Conservation (phyloP, 2,329 filamentous ascomycete genomes). For the Fusarium nanum region DNA sequence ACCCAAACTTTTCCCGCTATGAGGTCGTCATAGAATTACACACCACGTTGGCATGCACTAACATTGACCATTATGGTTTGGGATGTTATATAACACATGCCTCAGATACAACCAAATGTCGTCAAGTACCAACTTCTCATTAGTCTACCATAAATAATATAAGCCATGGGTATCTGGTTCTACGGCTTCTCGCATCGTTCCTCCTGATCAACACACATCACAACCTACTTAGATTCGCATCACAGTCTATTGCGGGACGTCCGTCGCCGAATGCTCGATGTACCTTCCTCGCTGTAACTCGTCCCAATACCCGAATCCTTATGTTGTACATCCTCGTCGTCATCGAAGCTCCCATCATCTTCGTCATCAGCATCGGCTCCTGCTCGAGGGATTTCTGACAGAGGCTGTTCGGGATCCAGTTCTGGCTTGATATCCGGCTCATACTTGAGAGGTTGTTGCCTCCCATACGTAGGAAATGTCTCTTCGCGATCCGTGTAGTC, state of each 20-base stretch:
- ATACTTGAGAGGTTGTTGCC: constrained; percentile 56
- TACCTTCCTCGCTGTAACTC: constrained; percentile 59
- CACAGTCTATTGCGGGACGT: constrained; percentile 43
- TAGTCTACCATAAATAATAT: constrained; percentile 2
- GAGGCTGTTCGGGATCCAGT: constrained; percentile 42
- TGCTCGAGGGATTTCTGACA: constrained; percentile 51
- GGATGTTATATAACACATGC: neutral
- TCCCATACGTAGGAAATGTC: constrained; percentile 58
- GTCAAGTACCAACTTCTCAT: constrained; percentile 1
- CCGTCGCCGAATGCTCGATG: constrained; percentile 49
- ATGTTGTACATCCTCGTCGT: constrained; percentile 46
- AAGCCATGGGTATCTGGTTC: constrained; percentile 23
- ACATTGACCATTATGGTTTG: neutral
- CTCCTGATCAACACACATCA: constrained; percentile 1
- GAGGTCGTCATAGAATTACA: constrained; percentile 38
- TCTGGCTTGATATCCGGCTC: constrained; percentile 55
- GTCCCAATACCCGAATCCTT: constrained; percentile 66
- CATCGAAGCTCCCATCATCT: constrained; percentile 51
- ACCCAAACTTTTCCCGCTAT: constrained; percentile 13
- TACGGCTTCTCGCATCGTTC: constrained; percentile 5
- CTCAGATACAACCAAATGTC: neutral
- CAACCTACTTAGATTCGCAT: neutral
- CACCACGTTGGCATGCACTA: constrained; percentile 2
- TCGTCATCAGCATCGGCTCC: constrained; percentile 62
- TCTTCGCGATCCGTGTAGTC: constrained; percentile 57